A percentile compares a stretch with the other conserved stretches of the same genome.
Conservation (phyloP, 345 rosid species). For the Citrus unshiu region DNA sequence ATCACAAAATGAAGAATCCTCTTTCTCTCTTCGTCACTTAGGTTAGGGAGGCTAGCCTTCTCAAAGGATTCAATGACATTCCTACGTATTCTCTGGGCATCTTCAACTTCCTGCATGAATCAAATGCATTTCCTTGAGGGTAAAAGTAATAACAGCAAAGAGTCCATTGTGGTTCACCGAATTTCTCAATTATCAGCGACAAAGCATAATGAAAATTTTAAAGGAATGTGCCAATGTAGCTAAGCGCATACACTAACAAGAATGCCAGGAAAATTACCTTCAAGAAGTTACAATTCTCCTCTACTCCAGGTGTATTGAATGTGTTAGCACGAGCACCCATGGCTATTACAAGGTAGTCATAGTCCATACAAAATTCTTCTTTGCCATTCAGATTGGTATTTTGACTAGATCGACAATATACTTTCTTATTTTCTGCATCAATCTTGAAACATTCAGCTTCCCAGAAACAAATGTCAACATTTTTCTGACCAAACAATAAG, state of each 20-base stretch:
- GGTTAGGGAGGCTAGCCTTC: constrained; percentile 81
- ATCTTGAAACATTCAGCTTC: constrained; percentile 95
- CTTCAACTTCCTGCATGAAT: constrained; percentile 83
- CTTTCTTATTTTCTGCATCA: constrained; percentile 73
- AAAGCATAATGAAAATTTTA: too few species aligned
- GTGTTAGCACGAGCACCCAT: constrained; percentile 96
- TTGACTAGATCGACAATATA: constrained; percentile 61
- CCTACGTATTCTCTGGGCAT: constrained; percentile 87
- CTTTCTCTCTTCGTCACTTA: constrained; percentile 84
- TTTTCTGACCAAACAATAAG: constrained; percentile 35
- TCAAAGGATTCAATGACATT: constrained; percentile 82
- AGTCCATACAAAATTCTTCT: constrained; percentile 71
- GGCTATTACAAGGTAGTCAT: constrained; percentile 90
- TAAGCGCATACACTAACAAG: not conserved
- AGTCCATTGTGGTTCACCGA: not conserved
- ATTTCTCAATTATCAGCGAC: not conserved
- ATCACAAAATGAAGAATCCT: constrained; percentile 92
- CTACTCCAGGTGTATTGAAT: constrained; percentile 93
- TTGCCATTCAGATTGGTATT: constrained; percentile 44
- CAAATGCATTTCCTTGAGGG: constrained; percentile 3
- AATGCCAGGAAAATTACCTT: constrained; percentile 45
- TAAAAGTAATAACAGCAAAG: not conserved
- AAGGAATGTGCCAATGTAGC: too few species aligned
- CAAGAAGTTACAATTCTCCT: constrained; percentile 83
- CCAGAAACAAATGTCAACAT: constrained; percentile 47